phyloP scores from a whole-genome alignment of 805 yeast species.

The Candida lessepsii region DNA sequence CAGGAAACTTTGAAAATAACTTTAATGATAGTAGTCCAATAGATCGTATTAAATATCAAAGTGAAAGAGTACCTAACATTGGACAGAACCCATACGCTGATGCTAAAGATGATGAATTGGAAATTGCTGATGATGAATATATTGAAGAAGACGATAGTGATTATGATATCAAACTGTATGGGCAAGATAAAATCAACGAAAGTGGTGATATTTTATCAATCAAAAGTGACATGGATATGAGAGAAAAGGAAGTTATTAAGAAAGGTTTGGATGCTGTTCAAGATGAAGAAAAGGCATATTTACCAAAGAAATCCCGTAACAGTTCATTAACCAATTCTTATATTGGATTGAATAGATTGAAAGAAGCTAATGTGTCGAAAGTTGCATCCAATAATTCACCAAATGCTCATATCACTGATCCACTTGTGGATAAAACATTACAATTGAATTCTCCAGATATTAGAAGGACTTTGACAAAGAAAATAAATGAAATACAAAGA shows the following conservation, averaged over 20 bases:
- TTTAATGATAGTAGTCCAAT: slow-evolving; percentile 13
- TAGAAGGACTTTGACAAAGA: slow-evolving; percentile 16
- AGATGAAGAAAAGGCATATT: slow-evolving; percentile 25
- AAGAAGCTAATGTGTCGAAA: slow-evolving; percentile 25
- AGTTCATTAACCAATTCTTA: slow-evolving; percentile 34
- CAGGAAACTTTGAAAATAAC: slow-evolving; percentile 29
- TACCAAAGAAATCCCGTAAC: slow-evolving; percentile 30
- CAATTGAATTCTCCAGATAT: slow-evolving; percentile 26
- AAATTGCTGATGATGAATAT: background rate
- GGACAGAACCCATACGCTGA: slow-evolving; percentile 26
- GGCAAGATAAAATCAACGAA: slow-evolving; percentile 3
- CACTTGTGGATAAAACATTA: slow-evolving; percentile 1
- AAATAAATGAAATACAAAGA: slow-evolving; percentile 8
- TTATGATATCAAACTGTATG: slow-evolving; percentile 3
- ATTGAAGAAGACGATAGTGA: slow-evolving; percentile 8
- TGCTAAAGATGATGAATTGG: slow-evolving; percentile 14
- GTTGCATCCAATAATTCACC: slow-evolving; percentile 9
- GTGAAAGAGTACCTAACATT: slow-evolving; percentile 24
- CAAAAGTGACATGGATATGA: background rate
- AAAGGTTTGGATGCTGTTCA: background rate
- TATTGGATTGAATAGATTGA: slow-evolving; percentile 39
- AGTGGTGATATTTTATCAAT: background rate
- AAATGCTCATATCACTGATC: slow-evolving; percentile 2
- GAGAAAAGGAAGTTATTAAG: background rate
- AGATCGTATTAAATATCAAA: slow-evolving; percentile 14